Base-by-base conservation (phyloP, 2,329 filamentous ascomycete species). In the Colletotrichum spinosum region DNA sequence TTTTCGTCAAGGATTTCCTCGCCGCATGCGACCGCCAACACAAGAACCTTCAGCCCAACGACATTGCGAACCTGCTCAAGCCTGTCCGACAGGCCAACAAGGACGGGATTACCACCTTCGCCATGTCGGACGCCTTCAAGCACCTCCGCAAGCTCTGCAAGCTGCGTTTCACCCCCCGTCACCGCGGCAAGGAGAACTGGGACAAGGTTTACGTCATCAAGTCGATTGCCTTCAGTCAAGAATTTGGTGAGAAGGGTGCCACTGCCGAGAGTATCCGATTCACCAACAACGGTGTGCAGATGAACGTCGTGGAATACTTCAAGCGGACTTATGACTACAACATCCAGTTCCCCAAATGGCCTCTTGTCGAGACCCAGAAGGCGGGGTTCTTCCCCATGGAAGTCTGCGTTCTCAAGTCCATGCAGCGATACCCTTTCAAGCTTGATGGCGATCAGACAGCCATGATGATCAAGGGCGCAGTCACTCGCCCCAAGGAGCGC, bases 391-490 rank as follows among this genome's bases (percentile, higher is more conserved):
- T 90, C 68, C 89, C 89, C 0, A 84, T 91, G 78, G 90, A 92
- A 69, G 74, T 88, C 4, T 87, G 86, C 59, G 77, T 78, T 8
- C 69, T 89, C 7, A 72, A 81, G 41, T 76, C 80, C 0, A 83
- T 87, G 73, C 89, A 91, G 73, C 81, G 86, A 0, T 92, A 90
- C 69, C 80, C 81, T 0, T 90, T 81, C 78, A 92, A 91, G 76
- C 75, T 92, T 1, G 84, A 84, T 57, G 81, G 84, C 0, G 74
- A 79, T 0, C 84, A 97, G 79, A 97, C 95, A 0, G 81, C 90
- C 0, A 79, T 85, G 6, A 99, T 99, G 96, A 97, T 99, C 81
- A 95, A 92, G 76, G 93, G 95, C 72, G 94, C 95, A 0, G 95
- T 97, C 5, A 93, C 91, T 6, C 86, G 90, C 1, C 96, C 96